Base-by-base conservation (phyloP, 208 protist genomes). In the Crithidia brevicula region DNA sequence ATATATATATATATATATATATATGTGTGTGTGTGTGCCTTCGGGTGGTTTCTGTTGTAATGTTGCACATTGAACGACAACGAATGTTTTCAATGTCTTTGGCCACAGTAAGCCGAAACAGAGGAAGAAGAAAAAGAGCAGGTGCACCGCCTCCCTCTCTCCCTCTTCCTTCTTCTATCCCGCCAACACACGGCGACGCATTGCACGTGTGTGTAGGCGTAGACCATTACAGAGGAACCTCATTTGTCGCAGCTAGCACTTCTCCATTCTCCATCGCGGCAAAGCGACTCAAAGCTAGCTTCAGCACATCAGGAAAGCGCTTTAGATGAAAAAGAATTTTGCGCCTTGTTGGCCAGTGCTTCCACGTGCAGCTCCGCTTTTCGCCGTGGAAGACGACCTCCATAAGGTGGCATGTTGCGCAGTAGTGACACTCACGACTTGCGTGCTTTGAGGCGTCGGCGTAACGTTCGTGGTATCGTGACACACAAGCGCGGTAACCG, bases 381-480 rank as follows among this genome's bases (percentile, higher is more conserved):
- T 67, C 81, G 27, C 74, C 79, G 27, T 85, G 79, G 66, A 94
- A 94, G 47, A 94, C 31, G 15, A 79, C 67, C 49, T 94, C 88
- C 74, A 94, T 80, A 59, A 91, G 56, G 67, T 94, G 88, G 43
- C 88, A 94, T 25, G 77, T 71, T 3, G 79, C 71, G 51, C 88
- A 94, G 65, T 87, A 91, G 1, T 33, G 71, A 67, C 88, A 94
- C 52, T 72, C 65, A 4, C 50, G 34, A 38, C 81, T 86, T 3
- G 83, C 86, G 60, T 83, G 81, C 34, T 74, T 81, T 25, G 69
- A 31, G 3, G 68, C 27, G 9, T 63, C 71, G 25, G 76, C 77
- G 71, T 88, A 94, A 27, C 62, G 57, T 4, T 38, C 25, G 73
- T 94, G 88, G 52, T 85, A 94, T 53, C 79, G 81, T 10, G 85